phyloP scores from a whole-genome alignment of 257 asterid species.

The Nicotiana noctiflora region DNA sequence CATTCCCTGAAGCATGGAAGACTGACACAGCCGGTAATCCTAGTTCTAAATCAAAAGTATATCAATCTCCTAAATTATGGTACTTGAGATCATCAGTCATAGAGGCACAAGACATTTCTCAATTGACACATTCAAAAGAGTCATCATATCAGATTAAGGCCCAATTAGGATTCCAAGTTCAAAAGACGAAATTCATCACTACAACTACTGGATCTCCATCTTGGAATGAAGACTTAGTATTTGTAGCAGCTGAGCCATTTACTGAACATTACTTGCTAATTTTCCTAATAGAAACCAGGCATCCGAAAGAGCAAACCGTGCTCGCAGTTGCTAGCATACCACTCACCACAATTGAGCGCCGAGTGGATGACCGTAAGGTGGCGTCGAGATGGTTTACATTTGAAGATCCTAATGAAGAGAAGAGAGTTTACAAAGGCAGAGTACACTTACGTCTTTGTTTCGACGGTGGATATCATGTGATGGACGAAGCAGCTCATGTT shows the following conservation, averaged over 20 bases:
- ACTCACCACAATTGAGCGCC: slow-evolving; percentile 56
- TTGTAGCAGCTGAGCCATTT: slow-evolving; percentile 80
- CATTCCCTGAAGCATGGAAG: slow-evolving; percentile 89
- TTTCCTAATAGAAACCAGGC: slow-evolving; percentile 44
- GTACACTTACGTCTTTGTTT: slow-evolving; percentile 66
- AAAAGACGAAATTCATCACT: slow-evolving; percentile 43
- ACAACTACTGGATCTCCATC: slow-evolving; percentile 52
- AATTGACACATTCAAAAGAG: slow-evolving; percentile 24
- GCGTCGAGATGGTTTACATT: slow-evolving; percentile 75
- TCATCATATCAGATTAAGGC: slow-evolving; percentile 49
- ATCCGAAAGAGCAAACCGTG: slow-evolving; percentile 38
- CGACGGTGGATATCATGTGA: slow-evolving; percentile 91
- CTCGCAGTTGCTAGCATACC: slow-evolving; percentile 54
- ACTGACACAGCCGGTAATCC: slow-evolving; percentile 60
- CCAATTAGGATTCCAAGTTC: slow-evolving; percentile 66
- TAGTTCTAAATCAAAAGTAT: slow-evolving; percentile 54
- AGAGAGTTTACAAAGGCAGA: slow-evolving; percentile 57
- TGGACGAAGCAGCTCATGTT: slow-evolving; percentile 77
- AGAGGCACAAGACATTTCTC: slow-evolving; percentile 70
- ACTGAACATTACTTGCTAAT: slow-evolving; percentile 40
- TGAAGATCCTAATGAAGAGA: slow-evolving; percentile 52
- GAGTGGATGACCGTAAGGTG: slow-evolving; percentile 74
- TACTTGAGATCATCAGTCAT: slow-evolving; percentile 61
- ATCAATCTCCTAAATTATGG: slow-evolving; percentile 87
- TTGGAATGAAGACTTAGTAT: slow-evolving; percentile 74